Percentiles rank a stretch among this genome's conserved stretches.
Evolutionary conservation across 1,284 basidiomycete species (phyloP).

Genomic region (Porodaedalea pini): DNA sequence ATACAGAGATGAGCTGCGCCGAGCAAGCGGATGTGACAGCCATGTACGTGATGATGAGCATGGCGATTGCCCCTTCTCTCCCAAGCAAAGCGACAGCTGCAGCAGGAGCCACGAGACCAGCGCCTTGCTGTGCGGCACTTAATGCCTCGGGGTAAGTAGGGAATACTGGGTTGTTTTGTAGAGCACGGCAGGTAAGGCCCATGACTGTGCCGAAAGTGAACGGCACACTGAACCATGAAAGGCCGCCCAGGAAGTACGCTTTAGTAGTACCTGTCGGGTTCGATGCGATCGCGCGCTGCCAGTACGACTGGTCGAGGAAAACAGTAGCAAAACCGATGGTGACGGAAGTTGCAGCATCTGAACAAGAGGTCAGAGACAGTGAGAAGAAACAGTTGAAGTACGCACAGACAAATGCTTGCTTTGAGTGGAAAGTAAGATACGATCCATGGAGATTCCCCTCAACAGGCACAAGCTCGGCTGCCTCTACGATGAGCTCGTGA

Average conservation of each 20-base stretch:
- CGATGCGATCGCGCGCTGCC: constrained; percentile 29
- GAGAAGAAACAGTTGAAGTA: background rate
- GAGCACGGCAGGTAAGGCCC: constrained; percentile 51
- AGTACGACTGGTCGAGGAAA: constrained; percentile 35
- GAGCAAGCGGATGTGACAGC: constrained; percentile 58
- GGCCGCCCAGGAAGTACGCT: constrained; percentile 47
- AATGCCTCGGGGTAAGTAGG: constrained; percentile 51
- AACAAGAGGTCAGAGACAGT: background rate
- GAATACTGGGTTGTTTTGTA: constrained; percentile 45
- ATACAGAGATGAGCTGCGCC: constrained; percentile 60
- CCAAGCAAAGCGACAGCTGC: constrained; percentile 52
- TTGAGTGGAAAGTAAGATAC: constrained; percentile 66
- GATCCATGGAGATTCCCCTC: constrained; percentile 64
- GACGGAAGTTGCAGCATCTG: constrained; percentile 18
- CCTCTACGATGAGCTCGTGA: constrained; percentile 57
- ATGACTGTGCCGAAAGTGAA: constrained; percentile 56
- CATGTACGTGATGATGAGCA: constrained; percentile 52
- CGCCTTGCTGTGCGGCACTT: constrained; percentile 46
- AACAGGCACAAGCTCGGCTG: constrained; percentile 47
- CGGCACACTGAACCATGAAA: constrained; percentile 62
- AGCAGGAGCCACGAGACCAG: constrained; percentile 51
- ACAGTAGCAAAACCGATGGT: constrained; percentile 16
- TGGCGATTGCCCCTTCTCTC: constrained; percentile 46
- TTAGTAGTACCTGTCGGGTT: constrained; percentile 26
- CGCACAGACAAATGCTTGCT: constrained; percentile 51